Evolutionary conservation across 2,329 filamentous ascomycete species (phyloP).

Genomic region (Fusarium musae): DNA sequence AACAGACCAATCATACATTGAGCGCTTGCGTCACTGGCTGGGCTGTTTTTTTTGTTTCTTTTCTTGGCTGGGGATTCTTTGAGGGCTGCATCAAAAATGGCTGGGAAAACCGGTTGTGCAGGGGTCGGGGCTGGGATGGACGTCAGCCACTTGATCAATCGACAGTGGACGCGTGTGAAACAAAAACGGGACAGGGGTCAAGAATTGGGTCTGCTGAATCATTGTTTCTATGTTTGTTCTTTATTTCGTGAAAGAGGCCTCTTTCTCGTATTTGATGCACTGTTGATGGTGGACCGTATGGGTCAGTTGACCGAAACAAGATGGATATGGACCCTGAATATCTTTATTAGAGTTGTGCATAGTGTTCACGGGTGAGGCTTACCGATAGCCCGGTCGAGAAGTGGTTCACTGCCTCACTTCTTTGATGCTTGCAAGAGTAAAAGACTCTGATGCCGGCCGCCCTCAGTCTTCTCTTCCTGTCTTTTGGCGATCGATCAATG

Average conservation of each 20-base stretch:
- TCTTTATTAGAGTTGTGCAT: constrained; percentile 16
- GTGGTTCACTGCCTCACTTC: background rate
- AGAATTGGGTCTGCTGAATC: constrained; percentile 8
- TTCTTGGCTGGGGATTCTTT: constrained; percentile 7
- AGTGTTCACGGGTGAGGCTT: background rate
- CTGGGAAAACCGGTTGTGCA: constrained; percentile 36
- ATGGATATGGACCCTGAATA: constrained; percentile 30
- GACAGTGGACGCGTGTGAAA: constrained; percentile 29
- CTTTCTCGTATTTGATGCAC: constrained; percentile 23
- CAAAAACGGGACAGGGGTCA: background rate
- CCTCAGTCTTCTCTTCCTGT: background rate
- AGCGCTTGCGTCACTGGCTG: constrained; percentile 37
- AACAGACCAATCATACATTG: constrained; percentile 10
- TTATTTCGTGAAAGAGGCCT: constrained; percentile 24
- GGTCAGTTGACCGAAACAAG: background rate
- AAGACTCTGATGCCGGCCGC: background rate
- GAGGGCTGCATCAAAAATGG: constrained; percentile 2
- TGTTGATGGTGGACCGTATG: constrained; percentile 8
- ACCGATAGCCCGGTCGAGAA: background rate
- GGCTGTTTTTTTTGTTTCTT: constrained; percentile 11
- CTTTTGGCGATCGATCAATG: background rate
- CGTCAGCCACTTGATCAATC: constrained; percentile 30
- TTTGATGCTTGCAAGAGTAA: background rate
- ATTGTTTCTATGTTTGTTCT: constrained; percentile 27
- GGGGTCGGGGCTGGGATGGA: constrained; percentile 8